phyloP scores from a whole-genome alignment of 2,329 filamentous ascomycete species.

The Colletotrichum spinosum region DNA sequence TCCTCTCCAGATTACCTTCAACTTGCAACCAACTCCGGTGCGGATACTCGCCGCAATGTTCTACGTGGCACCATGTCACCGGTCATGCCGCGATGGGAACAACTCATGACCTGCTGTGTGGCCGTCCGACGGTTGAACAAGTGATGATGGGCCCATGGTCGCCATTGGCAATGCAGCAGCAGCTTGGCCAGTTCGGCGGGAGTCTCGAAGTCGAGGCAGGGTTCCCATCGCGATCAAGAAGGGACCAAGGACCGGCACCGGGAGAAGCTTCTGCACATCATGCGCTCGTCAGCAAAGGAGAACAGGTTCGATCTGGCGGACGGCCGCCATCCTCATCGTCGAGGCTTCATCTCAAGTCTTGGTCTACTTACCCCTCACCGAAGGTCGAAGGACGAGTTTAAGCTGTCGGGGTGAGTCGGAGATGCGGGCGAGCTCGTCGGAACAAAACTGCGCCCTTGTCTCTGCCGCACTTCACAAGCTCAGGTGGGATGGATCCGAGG shows the following conservation, averaged over 20 bases:
- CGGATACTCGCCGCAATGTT: no score
- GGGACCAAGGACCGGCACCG: background rate
- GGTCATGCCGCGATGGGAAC: background rate
- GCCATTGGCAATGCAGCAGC: no score
- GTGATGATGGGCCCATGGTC: no score
- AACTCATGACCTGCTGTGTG: conserved; percentile 11
- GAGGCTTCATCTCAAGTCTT: conserved; percentile 23
- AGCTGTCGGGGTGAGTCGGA: no score
- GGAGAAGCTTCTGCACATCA: conserved; percentile 30
- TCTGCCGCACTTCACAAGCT: no score
- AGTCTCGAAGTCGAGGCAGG: background rate
- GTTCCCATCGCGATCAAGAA: background rate
- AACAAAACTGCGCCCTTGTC: no score
- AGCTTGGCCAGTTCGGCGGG: background rate
- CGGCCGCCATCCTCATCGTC: background rate
- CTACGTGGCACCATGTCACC: no score
- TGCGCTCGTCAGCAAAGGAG: background rate
- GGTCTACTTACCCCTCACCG: background rate
- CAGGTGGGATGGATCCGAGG: background rate
- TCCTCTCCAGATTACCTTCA: background rate
- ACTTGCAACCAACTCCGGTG: background rate
- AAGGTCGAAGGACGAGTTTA: background rate
- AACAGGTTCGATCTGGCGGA: background rate
- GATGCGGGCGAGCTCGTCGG: no score
- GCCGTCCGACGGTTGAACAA: background rate